Evolutionary conservation across 768 basidiomycete species (phyloP).

Genomic region (Boletus reticuloceps): DNA sequence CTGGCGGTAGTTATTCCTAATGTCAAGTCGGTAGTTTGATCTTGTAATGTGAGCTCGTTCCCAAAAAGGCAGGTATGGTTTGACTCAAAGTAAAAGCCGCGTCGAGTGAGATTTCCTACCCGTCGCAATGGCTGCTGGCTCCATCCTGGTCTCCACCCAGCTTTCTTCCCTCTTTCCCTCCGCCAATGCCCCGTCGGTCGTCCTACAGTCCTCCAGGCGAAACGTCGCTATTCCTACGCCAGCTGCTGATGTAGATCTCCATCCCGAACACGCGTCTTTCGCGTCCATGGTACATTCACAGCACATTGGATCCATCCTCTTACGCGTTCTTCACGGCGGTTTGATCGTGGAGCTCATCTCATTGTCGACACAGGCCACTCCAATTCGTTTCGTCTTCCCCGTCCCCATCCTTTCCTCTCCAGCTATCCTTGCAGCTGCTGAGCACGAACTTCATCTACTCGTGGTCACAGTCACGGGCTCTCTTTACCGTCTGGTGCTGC

Average conservation of each 20-base stretch:
- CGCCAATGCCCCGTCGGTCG: slow-evolving; percentile 46
- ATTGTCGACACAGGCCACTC: slow-evolving; percentile 59
- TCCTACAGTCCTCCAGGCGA: slow-evolving; percentile 59
- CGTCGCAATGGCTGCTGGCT: slow-evolving; percentile 23
- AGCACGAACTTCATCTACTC: slow-evolving; percentile 62
- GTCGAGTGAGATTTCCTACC: not conserved
- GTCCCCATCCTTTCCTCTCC: slow-evolving; percentile 64
- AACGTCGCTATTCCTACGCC: slow-evolving; percentile 47
- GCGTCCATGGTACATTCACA: slow-evolving; percentile 56
- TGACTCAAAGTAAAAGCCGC: not conserved
- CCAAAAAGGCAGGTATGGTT: slow-evolving; percentile 26
- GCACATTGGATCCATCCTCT: slow-evolving; percentile 61
- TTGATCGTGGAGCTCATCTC: slow-evolving; percentile 75
- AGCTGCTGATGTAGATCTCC: slow-evolving; percentile 40
- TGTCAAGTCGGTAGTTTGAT: too few species aligned
- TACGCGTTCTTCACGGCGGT: slow-evolving; percentile 73
- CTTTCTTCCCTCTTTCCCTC: slow-evolving; percentile 62
- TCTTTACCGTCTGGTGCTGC: slow-evolving; percentile 69
- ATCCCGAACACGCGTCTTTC: slow-evolving; percentile 71
- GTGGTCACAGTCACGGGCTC: slow-evolving; percentile 66
- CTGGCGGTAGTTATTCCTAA: too few species aligned
- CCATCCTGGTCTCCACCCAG: slow-evolving; percentile 53
- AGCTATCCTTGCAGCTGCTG: slow-evolving; percentile 50
- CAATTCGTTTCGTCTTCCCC: slow-evolving; percentile 79
- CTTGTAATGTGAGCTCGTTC: not conserved